Evolutionary conservation across 2,329 filamentous ascomycete genomes (phyloP), one percentile per base, ranked within the genome.

Genomic region (Westerdykella ornata): DNA sequence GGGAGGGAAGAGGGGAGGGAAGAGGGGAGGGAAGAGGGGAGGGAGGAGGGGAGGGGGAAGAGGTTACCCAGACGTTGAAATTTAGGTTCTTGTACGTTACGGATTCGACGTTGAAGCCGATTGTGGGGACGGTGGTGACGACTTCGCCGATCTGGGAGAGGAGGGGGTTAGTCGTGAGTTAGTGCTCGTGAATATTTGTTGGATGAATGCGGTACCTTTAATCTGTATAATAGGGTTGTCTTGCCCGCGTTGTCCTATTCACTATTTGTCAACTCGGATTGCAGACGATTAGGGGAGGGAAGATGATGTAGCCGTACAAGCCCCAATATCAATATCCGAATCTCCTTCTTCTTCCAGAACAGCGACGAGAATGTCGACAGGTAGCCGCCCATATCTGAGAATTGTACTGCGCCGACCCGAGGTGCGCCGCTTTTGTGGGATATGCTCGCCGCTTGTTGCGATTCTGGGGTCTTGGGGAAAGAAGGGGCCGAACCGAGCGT

Each of bases 101-200:
- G 16, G 88, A 95, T 71, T 98, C 92, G 58, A 98, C 92, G 68
- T 98, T 98, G 76, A 98, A 98, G 47, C 92, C 92, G 67, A 98
- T 97, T 41, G 92, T 98, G 15, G 92, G 92, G 76, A 97, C 97
- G 59, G 92, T 98, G 47, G 92, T 97, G 53, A 98, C 92, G 34
- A 98, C 92, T 68, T 98, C 92, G 64, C 92, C 92, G 63, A 98
- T 94, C 88, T 96, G 65, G 46, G n/a, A n/a, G n/a, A n/a, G 45
- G 20, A 22, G 13, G 9, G 15, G 17, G 28, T 44, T 12, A 44
- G 38, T 16, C 32, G 15, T 37, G 16, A 13, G 38, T 26, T 20
- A 28, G 8, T 2, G 22, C 15, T n/a, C 12, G 8, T 30, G 22
- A n/a, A n/a, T 29, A 15, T 13, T 31, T 19, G 11, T 17, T 12